Conservation (phyloP, 1,139 yeast species). For the Kodamaea alishanica region DNA sequence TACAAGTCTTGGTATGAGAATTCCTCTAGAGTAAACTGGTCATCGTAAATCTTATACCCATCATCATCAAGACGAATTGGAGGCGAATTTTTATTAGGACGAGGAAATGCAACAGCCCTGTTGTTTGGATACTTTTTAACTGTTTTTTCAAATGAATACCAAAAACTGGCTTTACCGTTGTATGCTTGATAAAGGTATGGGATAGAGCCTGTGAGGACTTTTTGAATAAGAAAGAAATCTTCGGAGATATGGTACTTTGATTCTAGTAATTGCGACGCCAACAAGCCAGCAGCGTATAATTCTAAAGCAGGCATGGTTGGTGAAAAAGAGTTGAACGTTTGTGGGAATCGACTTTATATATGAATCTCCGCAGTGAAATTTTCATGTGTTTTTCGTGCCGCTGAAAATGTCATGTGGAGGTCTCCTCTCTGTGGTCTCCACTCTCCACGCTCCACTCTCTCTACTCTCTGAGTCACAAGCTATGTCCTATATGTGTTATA, state of each 20-base stretch:
- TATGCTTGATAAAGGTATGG: conserved; percentile 43
- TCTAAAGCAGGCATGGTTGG: conserved; percentile 35
- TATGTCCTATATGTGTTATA: too few relatives aligned
- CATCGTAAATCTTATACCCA: conserved; percentile 44
- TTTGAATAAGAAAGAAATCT: conserved; percentile 48
- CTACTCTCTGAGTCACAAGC: too few relatives aligned
- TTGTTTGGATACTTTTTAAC: conserved; percentile 50
- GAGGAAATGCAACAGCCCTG: conserved; percentile 60
- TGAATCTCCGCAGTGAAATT: too few relatives aligned
- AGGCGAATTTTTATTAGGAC: conserved; percentile 43
- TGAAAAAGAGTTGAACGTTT: too few relatives aligned
- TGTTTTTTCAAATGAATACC: conserved; percentile 61
- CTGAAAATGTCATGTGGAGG: too few relatives aligned
- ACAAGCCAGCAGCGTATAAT: conserved; percentile 42
- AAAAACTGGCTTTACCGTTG: conserved; percentile 54
- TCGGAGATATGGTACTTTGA: conserved; percentile 51
- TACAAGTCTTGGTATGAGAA: conserved; percentile 70
- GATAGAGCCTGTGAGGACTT: conserved; percentile 36
- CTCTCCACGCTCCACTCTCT: too few relatives aligned
- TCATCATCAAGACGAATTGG: conserved; percentile 25
- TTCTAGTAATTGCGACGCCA: conserved; percentile 47
- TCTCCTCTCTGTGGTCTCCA: too few relatives aligned
- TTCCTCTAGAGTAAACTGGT: conserved; percentile 54
- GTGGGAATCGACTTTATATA: too few relatives aligned
- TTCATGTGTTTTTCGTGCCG: too few relatives aligned